Evolutionary conservation across 139 green algal genomes (phyloP), one percentile per base, ranked within the genome.

Genomic region (Zygnema circumcarinatum): DNA sequence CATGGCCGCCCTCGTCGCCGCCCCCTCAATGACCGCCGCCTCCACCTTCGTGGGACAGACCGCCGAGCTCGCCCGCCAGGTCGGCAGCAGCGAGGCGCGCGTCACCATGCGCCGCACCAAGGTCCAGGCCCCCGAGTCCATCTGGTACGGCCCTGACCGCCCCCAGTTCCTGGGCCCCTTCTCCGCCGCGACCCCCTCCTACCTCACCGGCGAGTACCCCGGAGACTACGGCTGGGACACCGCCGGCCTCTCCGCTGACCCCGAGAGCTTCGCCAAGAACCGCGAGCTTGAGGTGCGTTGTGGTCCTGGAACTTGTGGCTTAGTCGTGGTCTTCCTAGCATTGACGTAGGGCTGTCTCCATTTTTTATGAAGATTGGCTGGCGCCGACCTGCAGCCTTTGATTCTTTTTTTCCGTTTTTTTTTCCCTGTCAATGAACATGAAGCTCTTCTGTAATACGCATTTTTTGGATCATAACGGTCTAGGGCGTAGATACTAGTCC

Each of bases 191-290:
- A 22, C 86, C 76, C 81, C 84, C 83, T 67, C 76, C 2, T 92
- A 92, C 80, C 16, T 89, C 79, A 84, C 73, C 54, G 67, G 89
- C 74, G 81, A 96, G 94, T 98, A 94, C 95, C 92, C 96, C 83
- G 96, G 96, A 89, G 96, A 98, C 96, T 98, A 98, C 90, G 96
- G 96, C 91, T 98, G 96, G 96, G 96, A 98, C 94, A 98, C 96
- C 73, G 95, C 94, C 80, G 96, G 96, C 82, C 94, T 98, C 88
- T 98, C 96, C 33, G 95, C 96, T 76, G 96, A 98, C 92, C 96
- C 96, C 72, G 93, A 97, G 93, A 98, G 95, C 91, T 98, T 98
- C 91, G 91, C 94, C 74, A 92, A 72, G 38, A 78, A 88, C 83
- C 83, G 83, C 68, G 83, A 88, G 83, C 68, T 85, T 75, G 83